Evolutionary conservation across 2,329 filamentous ascomycete species (phyloP).

Genomic region (Aspergillus ibericus): DNA sequence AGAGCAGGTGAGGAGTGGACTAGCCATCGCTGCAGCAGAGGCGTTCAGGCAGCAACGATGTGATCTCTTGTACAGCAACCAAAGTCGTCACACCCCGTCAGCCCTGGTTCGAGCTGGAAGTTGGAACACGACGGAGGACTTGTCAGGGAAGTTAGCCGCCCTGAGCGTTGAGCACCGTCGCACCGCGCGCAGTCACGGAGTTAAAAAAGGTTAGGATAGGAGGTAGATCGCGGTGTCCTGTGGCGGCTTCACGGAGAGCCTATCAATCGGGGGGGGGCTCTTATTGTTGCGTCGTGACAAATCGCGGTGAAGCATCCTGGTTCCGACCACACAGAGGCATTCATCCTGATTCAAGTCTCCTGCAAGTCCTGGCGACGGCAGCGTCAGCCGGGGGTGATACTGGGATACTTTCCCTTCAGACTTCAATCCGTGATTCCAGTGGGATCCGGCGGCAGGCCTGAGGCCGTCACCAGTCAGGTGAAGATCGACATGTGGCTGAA

Average conservation of each 20-base stretch:
- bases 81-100: not conserved
- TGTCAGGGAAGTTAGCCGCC: slow-evolving; percentile 13
- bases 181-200: slow-evolving; percentile 10
- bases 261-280: slow-evolving; percentile 2
- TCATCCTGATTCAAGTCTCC: not conserved
- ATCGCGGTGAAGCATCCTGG: slow-evolving; percentile 9
- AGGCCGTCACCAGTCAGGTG: not conserved
- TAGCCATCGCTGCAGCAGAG: not conserved
- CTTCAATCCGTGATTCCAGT: no score
- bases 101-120: slow-evolving; percentile 5
- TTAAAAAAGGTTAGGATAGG: not conserved
- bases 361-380: not conserved
- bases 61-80: slow-evolving; percentile 11
- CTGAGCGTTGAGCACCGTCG: slow-evolving; percentile 18
- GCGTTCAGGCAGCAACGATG: slow-evolving; percentile 7
- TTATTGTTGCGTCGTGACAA: slow-evolving; percentile 20
- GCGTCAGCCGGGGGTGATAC: not conserved
- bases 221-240: slow-evolving; percentile 6
- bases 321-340: not conserved
- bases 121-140: slow-evolving; percentile 5
- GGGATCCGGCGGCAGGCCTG: not conserved
- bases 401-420: no score
- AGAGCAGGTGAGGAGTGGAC: not conserved
- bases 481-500: not conserved
- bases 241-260: slow-evolving; percentile 1